Evolutionary conservation across 805 yeast species (phyloP), one percentile per base, ranked within the genome.

Genomic region (Myxozyma sirexii): DNA sequence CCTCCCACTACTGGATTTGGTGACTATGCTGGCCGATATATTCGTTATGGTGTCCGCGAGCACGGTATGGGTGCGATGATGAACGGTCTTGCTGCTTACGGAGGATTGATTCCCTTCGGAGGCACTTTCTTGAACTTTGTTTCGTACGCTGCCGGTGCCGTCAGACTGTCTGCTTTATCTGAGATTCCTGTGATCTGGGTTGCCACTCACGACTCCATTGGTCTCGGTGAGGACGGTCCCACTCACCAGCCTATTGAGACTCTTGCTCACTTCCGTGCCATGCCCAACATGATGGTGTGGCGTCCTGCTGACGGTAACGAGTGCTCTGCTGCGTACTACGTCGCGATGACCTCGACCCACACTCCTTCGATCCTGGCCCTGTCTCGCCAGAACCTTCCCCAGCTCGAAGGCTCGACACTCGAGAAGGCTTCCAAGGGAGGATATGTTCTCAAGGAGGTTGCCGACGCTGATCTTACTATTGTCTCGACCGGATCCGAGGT

Each of bases 51-150:
- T 86, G 97, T 93, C 67, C 88, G 99, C 80, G 99, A 93, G 82
- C 98, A 94, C 79, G 97, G 90, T 77, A 91, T 93, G 97, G 97
- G 97, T 80, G 97, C 97, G 67, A 88, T 92, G 76, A 83, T 92
- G 85, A 93, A 94, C 79, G 99, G 99, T 87, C 88, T 93, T 70
- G 82, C 94, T 61, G 97, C 97, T 57, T 93, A 79, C 73, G 86
- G 86, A 66, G 90, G 89, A 80, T 84, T 81, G 82, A 88, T 86
- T 77, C 86, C 91, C 70, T 92, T 86, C 80, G 97, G 97, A 76
- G 98, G 97, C 79, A 93, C 99, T 73, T 93, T 93, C 91, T 82
- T 93, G 77, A 93, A 94, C 85, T 93, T 93, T 70, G 87, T 84
- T 50, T 83, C 81, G 47, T 81, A 81, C 66, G 83, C 82, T 41